Evolutionary conservation across 1,284 basidiomycete genomes (phyloP).

Genomic region (Tilletia setariae): DNA sequence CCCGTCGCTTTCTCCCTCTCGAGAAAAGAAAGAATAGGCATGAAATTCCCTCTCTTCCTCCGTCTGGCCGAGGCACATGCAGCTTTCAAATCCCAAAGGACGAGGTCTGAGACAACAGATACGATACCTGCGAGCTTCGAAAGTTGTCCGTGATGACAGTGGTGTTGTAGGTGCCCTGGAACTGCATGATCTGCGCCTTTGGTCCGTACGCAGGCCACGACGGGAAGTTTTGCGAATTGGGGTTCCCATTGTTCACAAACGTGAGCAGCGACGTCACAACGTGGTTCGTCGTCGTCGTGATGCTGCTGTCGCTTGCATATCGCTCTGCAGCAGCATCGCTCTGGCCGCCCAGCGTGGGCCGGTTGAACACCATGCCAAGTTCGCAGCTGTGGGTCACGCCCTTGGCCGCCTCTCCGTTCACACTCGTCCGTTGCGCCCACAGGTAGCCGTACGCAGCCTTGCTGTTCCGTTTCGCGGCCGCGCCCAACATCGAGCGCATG

Average conservation of each 20-base stretch:
- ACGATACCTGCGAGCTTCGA: neutral
- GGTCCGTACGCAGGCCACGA: slow-evolving; percentile 2
- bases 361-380: slow-evolving; percentile 12
- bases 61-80: too few species aligned
- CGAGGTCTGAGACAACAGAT: neutral
- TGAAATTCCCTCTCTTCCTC: too few species aligned
- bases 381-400: slow-evolving; percentile 14
- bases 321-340: neutral
- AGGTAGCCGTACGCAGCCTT: slow-evolving; percentile 3
- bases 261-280: slow-evolving; percentile 6
- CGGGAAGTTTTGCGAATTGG: neutral
- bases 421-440: neutral
- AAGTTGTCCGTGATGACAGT: slow-evolving; percentile 7
- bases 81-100: slow-evolving; percentile 1
- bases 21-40: too few species aligned
- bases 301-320: neutral
- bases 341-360: neutral
- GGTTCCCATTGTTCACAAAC: slow-evolving; percentile 7
- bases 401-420: neutral
- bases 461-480: neutral
- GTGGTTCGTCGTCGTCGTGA: slow-evolving; percentile 1
- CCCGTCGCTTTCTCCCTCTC: too few species aligned
- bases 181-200: slow-evolving; percentile 7
- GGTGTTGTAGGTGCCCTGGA: slow-evolving; percentile 13
- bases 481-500: neutral